Evolutionary conservation across 495 filamentous ascomycete species (phyloP), one percentile per base, ranked within the genome.

Genomic region (Aspergillus diversus): DNA sequence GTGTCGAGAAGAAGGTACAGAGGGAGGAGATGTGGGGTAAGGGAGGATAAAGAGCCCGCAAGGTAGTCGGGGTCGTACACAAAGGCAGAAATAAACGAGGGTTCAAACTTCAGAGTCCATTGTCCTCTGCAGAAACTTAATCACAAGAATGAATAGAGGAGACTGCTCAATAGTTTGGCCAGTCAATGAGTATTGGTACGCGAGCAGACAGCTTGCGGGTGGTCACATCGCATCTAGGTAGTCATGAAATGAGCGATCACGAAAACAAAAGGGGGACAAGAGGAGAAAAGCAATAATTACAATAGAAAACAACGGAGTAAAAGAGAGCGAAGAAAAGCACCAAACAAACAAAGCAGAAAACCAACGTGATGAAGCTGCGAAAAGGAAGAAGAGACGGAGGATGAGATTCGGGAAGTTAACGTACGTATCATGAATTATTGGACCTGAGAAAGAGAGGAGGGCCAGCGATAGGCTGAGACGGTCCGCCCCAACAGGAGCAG

Each of bases 161-260:
- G 47, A 46, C 51, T 53, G 39, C 31, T 62, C 12, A 55, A 37
- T 27, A 17, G 31, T 55, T 49, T 57, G 51, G 58, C 56, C 59
- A 55, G 57, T 55, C 27, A 64, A 59, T 55, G 15, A 37, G 56
- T 47, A 61, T 64, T 54, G 57, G 43, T 53, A 63, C 57, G 68
- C 55, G 63, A 67, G 66, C 60, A 55, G 63, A 71, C 62, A 63
- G 65, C 59, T 64, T 65, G 63, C 61, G 57, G 65, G 55, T 58
- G 66, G 71, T 78, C 69, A 77, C 74, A 80, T 78, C 69, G 74
- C 71, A 78, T 69, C 67, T 61, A 27, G 21, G 21, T 27, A 61
- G 53, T 55, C 60, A 59, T 65, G 55, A 50, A 67, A 57, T 57
- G 60, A 65, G 48, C 55, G 58, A 66, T 64, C 48, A 66, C 46